Evolutionary conservation across 768 basidiomycete species (phyloP), one percentile per base, ranked within the genome.

Genomic region (Hygrophorus pudorinus): DNA sequence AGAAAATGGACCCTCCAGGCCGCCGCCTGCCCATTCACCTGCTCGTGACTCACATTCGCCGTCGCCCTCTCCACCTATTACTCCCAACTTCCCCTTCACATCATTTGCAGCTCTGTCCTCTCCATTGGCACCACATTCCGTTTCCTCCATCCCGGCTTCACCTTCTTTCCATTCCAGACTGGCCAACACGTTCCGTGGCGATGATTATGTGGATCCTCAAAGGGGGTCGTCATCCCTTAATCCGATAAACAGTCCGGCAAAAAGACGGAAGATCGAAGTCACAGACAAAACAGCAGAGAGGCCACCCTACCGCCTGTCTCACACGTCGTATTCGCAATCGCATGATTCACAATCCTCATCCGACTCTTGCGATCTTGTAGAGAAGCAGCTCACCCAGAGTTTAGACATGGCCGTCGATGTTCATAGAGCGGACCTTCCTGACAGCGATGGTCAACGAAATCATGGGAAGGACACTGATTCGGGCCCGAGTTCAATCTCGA

Each of bases 351-450:
- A 27, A 29, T 58, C 63, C 20, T 66, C 66, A 13, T 52, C 52
- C 12, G 59, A 51, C 29, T 73, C 72, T 5, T 65, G 66, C 44
- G 61, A 59, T 29, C 66, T 58, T 9, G 73, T 77, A 16, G 71
- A 73, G 49, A 59, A 60, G 24, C 70, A 75, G n/a, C 60, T 77
- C 27, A 74, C 73, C 0, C 72, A 73, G 53, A 62, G 57, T 28
- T 57, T 51, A 10, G 51, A 48, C 2, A 44, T 58, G 34, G 55
- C 55, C 9, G 28, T 49, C 3, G 57, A 59, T 11, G 45, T 41
- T 12, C 40, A 47, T 28, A n/a, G 42, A 16, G 3, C n/a, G 8
- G 13, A 16, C 51, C 6, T 45, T 24, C 7, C 24, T 24, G 24
- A 24, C 7, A 7, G 24, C 24, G 24, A 24, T 24, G 7, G 24